Base-by-base conservation (phyloP, 1,284 basidiomycete genomes). In the Spongiforma sp. region DNA sequence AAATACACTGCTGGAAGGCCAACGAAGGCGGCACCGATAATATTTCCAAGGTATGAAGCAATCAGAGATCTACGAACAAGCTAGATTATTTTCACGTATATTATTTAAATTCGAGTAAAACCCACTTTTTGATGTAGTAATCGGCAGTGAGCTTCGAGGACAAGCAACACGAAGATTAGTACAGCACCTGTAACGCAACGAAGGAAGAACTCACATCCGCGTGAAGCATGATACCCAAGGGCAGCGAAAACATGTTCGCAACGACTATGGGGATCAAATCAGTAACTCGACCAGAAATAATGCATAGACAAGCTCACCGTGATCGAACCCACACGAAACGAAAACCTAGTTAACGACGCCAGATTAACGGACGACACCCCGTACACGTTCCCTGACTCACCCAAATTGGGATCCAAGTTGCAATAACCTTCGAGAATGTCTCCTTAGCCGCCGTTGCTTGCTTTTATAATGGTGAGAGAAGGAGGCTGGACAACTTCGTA, bases 351-450 rank as follows among this genome's bases (percentile, higher is more conserved):
- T n/a, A 15, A 56, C 8, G 53, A 59, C 48, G 43, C 21, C n/a
- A 17, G 41, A 65, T 62, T 28, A 64, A 61, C 14, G 36, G 33
- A 30, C 24, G 41, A 24, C 30, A 24, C n/a, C 14, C 21, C 39
- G 21, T 19, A n/a, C 36, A 37, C 36, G 15, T 37, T 37, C 15
- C 36, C 36, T 32, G 8, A 69, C 82, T 60, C 69, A 88, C 86
- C 85, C 89, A 92, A 65, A 93, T 91, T 10, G 91, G 91, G 64
- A 93, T 85, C 88, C 90, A 93, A 48, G 86, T 82, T 0, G 88
- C 86, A 62, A 90, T 78, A 48, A 93, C 83, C 84, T 93, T 93
- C 15, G 89, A 91, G 12, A 89, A 74, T 0, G 90, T 90, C 12
- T 93, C 91, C 59, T 77, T 85, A 11, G 91, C 88, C 21, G 86